Evolutionary conservation across 371 early-diverging fungal species (phyloP).

Genomic region (Mucor ambiguus): DNA sequence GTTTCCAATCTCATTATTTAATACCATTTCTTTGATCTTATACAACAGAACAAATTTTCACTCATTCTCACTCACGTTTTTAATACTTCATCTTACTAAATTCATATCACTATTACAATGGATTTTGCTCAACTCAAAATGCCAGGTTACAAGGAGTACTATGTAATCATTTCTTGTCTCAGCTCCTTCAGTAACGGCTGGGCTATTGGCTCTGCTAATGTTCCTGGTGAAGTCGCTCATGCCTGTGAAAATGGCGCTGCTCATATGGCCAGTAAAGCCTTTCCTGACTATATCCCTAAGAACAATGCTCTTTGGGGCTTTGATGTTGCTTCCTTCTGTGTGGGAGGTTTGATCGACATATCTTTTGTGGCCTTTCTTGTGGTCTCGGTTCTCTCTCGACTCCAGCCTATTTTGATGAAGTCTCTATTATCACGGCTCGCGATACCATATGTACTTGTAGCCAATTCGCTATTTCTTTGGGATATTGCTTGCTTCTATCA

Average conservation of each 20-base stretch:
- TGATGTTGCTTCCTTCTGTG: conserved; percentile 61
- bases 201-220: conserved; percentile 49
- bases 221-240: conserved; percentile 35
- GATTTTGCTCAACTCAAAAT: conserved; percentile 35
- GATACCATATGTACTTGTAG: conserved; percentile 57
- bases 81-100: no score
- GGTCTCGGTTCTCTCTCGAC: conserved; percentile 77
- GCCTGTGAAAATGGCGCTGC: conserved; percentile 17
- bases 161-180: conserved; percentile 34
- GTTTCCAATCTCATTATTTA: background rate
- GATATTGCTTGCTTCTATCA: conserved; percentile 62
- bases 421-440: conserved; percentile 67
- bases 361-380: conserved; percentile 77
- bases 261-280: background rate
- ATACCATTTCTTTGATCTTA: background rate
- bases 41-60: no score
- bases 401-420: conserved; percentile 81
- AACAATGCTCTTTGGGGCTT: conserved; percentile 45
- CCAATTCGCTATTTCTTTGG: conserved; percentile 60
- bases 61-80: no score
- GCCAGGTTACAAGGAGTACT: conserved; percentile 39
- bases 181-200: conserved; percentile 44
- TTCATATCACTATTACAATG: conserved; percentile 12
- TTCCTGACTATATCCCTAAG: conserved; percentile 32
- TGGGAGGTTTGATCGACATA: conserved; percentile 78